Conservation (phyloP, 495 filamentous ascomycete genomes). For the Penicillium diatomitis region DNA sequence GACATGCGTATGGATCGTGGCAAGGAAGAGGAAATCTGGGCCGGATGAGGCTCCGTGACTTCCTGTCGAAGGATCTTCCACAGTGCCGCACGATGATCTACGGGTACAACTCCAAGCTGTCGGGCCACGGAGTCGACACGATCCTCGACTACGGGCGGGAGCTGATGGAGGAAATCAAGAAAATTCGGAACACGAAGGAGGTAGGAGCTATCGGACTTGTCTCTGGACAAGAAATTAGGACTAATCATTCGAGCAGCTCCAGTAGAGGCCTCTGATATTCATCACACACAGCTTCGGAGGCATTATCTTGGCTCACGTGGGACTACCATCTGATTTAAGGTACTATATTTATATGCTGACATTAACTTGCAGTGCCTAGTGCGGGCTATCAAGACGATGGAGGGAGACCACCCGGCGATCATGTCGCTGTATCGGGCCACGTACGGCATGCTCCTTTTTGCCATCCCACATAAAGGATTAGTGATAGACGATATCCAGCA, state of each 20-base stretch:
- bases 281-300: neutral
- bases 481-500: slow-evolving; percentile 16
- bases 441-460: slow-evolving; percentile 27
- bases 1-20: slow-evolving; percentile 1
- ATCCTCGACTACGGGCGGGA: neutral
- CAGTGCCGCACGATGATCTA: neutral
- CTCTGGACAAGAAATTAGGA: neutral
- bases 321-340: neutral
- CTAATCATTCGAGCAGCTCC: neutral
- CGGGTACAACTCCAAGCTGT: neutral
- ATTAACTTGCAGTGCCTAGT: neutral
- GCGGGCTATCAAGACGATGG: neutral
- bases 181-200: neutral
- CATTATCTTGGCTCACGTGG: neutral
- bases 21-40: neutral
- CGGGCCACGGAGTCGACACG: neutral
- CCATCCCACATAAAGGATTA: slow-evolving; percentile 23
- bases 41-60: neutral
- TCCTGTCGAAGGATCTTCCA: neutral
- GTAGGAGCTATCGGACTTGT: neutral
- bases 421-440: slow-evolving; percentile 22
- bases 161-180: slow-evolving; percentile 1
- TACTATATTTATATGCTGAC: neutral
- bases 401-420: slow-evolving; percentile 7
- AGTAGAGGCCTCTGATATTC: neutral